Percentiles rank a stretch among this genome's conserved stretches.
Evolutionary conservation across 768 basidiomycete genomes (phyloP).

Genomic region (Astraeus odoratus): DNA sequence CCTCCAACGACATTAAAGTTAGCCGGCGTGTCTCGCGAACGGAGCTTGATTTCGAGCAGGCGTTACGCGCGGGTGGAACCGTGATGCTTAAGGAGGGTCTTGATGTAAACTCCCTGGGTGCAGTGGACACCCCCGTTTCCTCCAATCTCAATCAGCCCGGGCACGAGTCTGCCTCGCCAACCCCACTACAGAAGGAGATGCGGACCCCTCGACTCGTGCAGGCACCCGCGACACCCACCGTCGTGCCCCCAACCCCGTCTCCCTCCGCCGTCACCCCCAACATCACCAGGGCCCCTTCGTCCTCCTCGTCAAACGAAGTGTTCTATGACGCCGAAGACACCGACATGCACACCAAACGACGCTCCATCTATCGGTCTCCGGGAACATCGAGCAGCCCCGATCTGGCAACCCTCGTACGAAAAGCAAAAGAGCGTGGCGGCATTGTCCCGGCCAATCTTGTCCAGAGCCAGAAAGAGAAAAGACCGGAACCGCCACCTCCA

Average conservation of each 20-base stretch:
- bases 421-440: constrained; percentile 67
- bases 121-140: constrained; percentile 40
- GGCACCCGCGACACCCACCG: constrained; percentile 52
- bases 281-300: constrained; percentile 29
- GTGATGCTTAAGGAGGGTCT: constrained; percentile 63
- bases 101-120: constrained; percentile 62
- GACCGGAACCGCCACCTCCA: constrained; percentile 38
- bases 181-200: constrained; percentile 30
- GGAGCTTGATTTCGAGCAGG: constrained; percentile 80
- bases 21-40: constrained; percentile 60
- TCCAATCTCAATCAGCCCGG: constrained; percentile 15
- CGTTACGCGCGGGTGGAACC: constrained; percentile 59
- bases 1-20: constrained; percentile 39
- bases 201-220: constrained; percentile 28
- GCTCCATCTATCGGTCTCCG: constrained; percentile 81
- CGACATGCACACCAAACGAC: constrained; percentile 66
- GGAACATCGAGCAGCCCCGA: constrained; percentile 92
- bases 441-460: constrained; percentile 31
- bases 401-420: constrained; percentile 77
- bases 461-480: constrained; percentile 28
- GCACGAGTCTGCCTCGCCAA: constrained; percentile 37
- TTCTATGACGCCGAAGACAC: constrained; percentile 60
- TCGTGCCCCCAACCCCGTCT: constrained; percentile 67
- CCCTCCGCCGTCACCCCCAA: constrained; percentile 32
- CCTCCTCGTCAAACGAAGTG: constrained; percentile 52